Base-by-base conservation (phyloP, 1,139 yeast species). In the Yamadazyma triangularis region DNA sequence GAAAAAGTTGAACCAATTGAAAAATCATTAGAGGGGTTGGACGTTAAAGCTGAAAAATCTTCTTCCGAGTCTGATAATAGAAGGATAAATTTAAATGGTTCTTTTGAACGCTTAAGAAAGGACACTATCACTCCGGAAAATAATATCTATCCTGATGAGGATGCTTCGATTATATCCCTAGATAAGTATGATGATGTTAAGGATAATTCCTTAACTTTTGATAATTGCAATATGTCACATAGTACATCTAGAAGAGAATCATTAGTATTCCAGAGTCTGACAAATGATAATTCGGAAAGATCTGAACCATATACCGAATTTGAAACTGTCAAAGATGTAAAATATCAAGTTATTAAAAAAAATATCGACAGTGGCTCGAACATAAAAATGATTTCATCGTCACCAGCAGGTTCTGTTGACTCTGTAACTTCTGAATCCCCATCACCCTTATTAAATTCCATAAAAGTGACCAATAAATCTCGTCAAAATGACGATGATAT, bases 241-340 rank as follows among this genome's bases (percentile, higher is more conserved):
- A 41, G 45, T 21, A 40, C 45, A 8, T 43, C 45, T n/a, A 33
- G 30, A 23, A 28, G 34, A 18, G 38, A 32, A 25, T 35, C 41
- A 5, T 11, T 23, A 13, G 11, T 15, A 12, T 15, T 13, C 8
- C 14, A 25, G 12, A 14, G 12, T 9, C n/a, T n/a, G n/a, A 15
- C 26, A 11, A 23, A 29, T 22, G 21, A 14, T 21, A 39, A 36
- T 27, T 26, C 25, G 7, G 41, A 33, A 18, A 36, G 30, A 20
- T 32, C 41, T 6, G 23, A 19, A 16, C 32, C 30, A 6, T 35
- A 36, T 15, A 32, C 39, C 9, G 45, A 41, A 10, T 41, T 43
- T 32, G 47, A 42, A 25, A 43, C 46, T n/a, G 26, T 42, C 25
- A 43, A 38, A 28, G 46, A 42, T 28, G 43, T 39, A 13, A 39